Evolutionary conservation across 1,284 basidiomycete species (phyloP), one percentile per base, ranked within the genome.

Genomic region (Apiotrichum laibachii): DNA sequence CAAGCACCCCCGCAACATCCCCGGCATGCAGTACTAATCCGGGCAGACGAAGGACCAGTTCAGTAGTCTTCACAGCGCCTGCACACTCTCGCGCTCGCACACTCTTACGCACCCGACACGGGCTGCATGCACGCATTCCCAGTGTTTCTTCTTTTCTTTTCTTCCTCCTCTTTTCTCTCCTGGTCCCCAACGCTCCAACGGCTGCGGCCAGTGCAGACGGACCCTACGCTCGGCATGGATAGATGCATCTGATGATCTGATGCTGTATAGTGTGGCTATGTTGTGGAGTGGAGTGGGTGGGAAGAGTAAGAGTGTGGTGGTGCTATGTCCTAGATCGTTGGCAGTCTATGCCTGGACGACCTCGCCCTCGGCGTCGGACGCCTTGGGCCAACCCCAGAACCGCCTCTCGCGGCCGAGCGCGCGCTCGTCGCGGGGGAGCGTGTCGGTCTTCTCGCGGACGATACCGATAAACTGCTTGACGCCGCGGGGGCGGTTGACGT

Each of bases 381-480:
- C 65, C 64, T 70, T 73, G 34, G 72, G 71, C 70, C 69, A 72
- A 10, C 76, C 77, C 70, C 75, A 77, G 63, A 77, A 80, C 56
- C 73, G 59, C 61, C 78, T 67, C 53, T 77, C 74, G 55, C 77
- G 63, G 3, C 93, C 93, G 18, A 81, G 77, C 1, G 75, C 71
- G 2, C 80, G 76, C 73, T 90, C 87, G 70, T 95, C 87, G 58
- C 92, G 83, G 12, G 93, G 93, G 31, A 97, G 82, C 64, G 83
- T 85, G 70, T 96, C 92, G 44, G 88, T 88, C 53, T 85, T 85
- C 50, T 85, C 82, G 45, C 88, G 82, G 15, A 89, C 89, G 43
- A 97, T 82, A 42, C 93, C 93, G 55, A 95, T 84, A 68, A 85
- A 94, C 73, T 85, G 86, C 60, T 88, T 84, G 59, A 73, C 56